phyloP scores from a whole-genome alignment of 306 rosid species.

The Vigna unguiculata region DNA sequence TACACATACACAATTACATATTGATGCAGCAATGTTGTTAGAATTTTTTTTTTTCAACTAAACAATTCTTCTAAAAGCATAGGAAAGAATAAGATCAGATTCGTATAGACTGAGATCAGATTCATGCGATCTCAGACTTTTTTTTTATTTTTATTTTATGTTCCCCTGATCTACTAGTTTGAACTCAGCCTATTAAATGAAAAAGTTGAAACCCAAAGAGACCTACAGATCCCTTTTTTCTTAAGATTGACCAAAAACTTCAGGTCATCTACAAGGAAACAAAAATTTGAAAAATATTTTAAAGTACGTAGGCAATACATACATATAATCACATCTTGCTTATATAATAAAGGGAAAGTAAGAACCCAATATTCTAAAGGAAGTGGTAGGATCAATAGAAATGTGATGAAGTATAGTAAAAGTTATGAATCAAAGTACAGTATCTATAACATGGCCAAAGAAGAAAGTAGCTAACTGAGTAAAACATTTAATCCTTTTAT shows the following conservation, averaged over 20 bases:
- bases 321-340: not conserved
- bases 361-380: not conserved
- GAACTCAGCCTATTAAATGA: conserved; percentile 1
- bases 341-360: conserved; percentile 16
- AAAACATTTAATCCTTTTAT: conserved; percentile 4
- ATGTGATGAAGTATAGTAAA: not conserved
- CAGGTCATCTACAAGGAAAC: conserved; percentile 7
- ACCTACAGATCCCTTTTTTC: not conserved
- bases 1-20: conserved; percentile 2
- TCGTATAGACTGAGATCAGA: not conserved
- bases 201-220: conserved; percentile 15
- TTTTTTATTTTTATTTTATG: not conserved
- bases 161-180: not conserved
- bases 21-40: not conserved
- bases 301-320: not conserved
- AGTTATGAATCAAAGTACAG: conserved; percentile 16
- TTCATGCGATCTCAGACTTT: not conserved
- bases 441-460: not conserved
- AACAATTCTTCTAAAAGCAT: not conserved
- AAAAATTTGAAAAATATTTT: not conserved
- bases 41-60: not conserved
- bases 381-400: not conserved
- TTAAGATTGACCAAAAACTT: conserved; percentile 7
- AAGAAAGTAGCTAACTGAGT: conserved; percentile 13
- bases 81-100: not conserved